Evolutionary conservation across 495 filamentous ascomycete genomes (phyloP).

Genomic region (Aspergillus avenaceus): DNA sequence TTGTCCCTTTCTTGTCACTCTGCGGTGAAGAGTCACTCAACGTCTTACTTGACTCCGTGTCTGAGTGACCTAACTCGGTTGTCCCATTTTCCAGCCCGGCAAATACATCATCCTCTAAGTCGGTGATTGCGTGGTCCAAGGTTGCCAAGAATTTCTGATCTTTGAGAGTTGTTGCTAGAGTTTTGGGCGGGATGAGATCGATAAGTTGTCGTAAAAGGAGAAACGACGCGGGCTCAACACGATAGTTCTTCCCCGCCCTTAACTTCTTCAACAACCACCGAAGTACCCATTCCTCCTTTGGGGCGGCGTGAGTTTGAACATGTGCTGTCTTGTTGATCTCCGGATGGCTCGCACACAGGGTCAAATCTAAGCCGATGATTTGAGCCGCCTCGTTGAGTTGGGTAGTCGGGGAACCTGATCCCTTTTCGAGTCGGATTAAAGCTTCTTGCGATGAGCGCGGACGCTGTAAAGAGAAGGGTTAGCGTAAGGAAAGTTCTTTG

Average conservation of each 20-base stretch:
- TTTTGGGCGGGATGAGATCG: conserved; percentile 39
- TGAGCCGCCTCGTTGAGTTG: conserved; percentile 44
- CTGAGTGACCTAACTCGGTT: conserved; percentile 20
- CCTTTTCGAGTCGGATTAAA: conserved; percentile 49
- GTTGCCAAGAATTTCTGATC: conserved; percentile 48
- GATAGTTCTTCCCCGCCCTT: conserved; percentile 39
- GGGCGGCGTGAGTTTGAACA: conserved; percentile 24
- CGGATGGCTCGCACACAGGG: conserved; percentile 32
- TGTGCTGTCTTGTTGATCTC: conserved; percentile 27
- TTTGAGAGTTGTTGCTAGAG: conserved; percentile 44
- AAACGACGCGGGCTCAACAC: conserved; percentile 44
- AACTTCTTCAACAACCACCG: conserved; percentile 65
- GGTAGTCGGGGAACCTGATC: conserved; percentile 33
- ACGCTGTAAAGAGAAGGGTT: conserved; percentile 26
- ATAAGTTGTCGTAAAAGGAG: conserved; percentile 45
- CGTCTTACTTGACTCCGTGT: conserved; percentile 38
- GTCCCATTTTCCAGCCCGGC: conserved; percentile 23
- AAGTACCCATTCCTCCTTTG: conserved; percentile 63
- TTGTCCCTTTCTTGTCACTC: conserved; percentile 42
- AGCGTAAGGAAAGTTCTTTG: conserved; percentile 3
- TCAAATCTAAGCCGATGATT: conserved; percentile 44
- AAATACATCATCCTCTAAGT: conserved; percentile 36
- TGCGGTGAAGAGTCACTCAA: conserved; percentile 29
- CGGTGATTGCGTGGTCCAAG: conserved; percentile 34
- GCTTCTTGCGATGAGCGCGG: conserved; percentile 45